Base-by-base conservation (phyloP, 1,284 basidiomycete species). In the Mycosarcoma maydis region DNA sequence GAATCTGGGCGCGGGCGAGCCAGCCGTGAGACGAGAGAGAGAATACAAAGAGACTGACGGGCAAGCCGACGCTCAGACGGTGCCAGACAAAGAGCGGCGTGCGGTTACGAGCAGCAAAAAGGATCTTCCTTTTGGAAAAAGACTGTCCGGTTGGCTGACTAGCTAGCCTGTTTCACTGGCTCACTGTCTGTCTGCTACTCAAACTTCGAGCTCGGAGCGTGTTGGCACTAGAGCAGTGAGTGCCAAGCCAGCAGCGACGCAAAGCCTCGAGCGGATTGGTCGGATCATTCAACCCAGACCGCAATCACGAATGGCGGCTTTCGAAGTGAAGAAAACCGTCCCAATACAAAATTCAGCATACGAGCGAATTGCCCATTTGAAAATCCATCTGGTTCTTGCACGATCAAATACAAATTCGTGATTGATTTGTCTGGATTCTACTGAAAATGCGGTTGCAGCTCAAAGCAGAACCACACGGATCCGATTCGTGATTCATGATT, bases 201-300 rank as follows among this genome's bases (percentile, higher is more conserved):
- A 11, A 26, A 24, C 19, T 48, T 42, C 32, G 40, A 42, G 36
- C 23, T 33, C 10, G 17, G 2, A 49, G 8, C n/a, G n/a, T n/a
- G 29, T 23, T 34, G 42, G 51, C 51, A 62, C 52, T 30, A 20
- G 47, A 30, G 17, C 45, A 42, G 57, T 48, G 26, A 29, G 29
- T 16, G n/a, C n/a, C n/a, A n/a, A n/a, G n/a, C n/a, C n/a, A n/a
- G n/a, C n/a, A n/a, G n/a, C n/a, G n/a, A 11, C 29, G 32, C 16
- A 36, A 37, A 40, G 43, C 40, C 24, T 22, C 41, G 44, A 53
- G 58, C 58, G 58, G 58, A 61, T 61, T 61, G 58, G 58, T 54
- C 45, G 51, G 51, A 45, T 54, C 58, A 50, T 38, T 59, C 41
- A 53, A 54, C 24, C 29, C 30, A 24, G 24, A 47, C 23, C 17